Base-by-base conservation (phyloP, 768 basidiomycete genomes). In the Hypholoma sublateritium region DNA sequence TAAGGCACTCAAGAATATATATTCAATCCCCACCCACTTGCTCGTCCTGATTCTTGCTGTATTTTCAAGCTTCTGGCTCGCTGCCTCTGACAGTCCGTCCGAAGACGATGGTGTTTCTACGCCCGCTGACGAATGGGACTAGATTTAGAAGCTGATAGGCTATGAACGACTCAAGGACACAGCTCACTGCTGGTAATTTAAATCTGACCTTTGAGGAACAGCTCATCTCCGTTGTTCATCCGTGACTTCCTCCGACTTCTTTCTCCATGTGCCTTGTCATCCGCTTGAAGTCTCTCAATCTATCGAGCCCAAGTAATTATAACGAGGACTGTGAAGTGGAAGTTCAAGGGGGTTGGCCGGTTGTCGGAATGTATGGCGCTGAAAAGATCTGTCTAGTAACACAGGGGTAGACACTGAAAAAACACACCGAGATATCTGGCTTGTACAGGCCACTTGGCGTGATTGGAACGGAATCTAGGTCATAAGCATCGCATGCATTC, bases 61-160 rank as follows among this genome's bases (percentile, higher is more conserved):
- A 73, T 61, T 95, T 56, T 95, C 93, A 25, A 98, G 72, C 57
- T 82, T 74, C 60, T 80, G 77, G 19, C 87, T 77, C 13, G 87
- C 93, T 1, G 77, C 74, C 24, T 92, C 89, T 0, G 92, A 91
- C n/a, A 99, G 74, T 14, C 96, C 96, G 35, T 92, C 90, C 2
- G 92, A 88, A 67, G 95, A 91, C 17, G 95, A 96, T 0, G 96
- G 96, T 0, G 96, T 98, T 62, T 97, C 96, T 62, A 89, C 89
- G 0, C 86, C 91, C 90, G 77, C 58, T 90, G 86, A 5, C 96
- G 82, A 2, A 80, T 67, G 65, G 88, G 84, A 16, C 75, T 70
- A 41, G 68, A 72, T 46, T 83, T 79, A 14, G 70, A 65, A 32
- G 77, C 74, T 57, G 94, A 95, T 19, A 95, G 69, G 39, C 71